A percentile compares a stretch with the other conserved stretches of the same genome.
phyloP scores from a whole-genome alignment of 2,329 filamentous ascomycete species.

The Nothophoma quercina region DNA sequence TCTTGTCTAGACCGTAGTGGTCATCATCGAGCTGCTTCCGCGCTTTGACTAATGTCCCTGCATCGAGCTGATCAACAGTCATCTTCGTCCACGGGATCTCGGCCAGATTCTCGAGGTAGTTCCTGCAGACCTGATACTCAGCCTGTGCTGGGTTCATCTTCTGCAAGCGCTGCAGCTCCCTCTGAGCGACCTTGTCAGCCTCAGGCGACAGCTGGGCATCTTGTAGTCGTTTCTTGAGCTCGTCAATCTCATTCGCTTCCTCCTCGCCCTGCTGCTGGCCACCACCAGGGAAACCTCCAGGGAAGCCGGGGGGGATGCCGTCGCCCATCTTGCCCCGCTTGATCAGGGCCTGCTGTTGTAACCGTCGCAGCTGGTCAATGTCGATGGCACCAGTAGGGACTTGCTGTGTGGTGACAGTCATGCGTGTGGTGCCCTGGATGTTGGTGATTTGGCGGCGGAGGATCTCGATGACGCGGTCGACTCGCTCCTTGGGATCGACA shows the following conservation, averaged over 20 bases:
- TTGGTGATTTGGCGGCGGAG: conserved; percentile 81
- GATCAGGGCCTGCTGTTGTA: conserved; percentile 54
- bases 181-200: conserved; percentile 86
- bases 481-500: conserved; percentile 76
- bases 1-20: conserved; percentile 94
- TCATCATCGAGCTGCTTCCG: conserved; percentile 93
- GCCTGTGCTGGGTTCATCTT: conserved; percentile 98
- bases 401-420: conserved; percentile 77
- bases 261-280: conserved; percentile 67
- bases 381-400: conserved; percentile 53
- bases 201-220: conserved; percentile 83
- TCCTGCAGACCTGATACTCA: conserved; percentile 91
- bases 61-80: conserved; percentile 86
- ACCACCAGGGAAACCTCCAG: conserved; percentile 53
- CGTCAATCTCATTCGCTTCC: conserved; percentile 87
- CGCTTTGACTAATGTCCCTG: conserved; percentile 78
- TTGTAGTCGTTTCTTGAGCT: conserved; percentile 86
- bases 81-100: conserved; percentile 91
- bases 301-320: conserved; percentile 48
- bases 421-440: conserved; percentile 87
- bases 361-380: conserved; percentile 52
- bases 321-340: conserved; percentile 42
- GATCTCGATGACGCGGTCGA: conserved; percentile 83
- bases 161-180: conserved; percentile 84
- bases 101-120: conserved; percentile 90